Conservation (phyloP, 495 filamentous ascomycete genomes). For the Aspergillus mulundensis region DNA sequence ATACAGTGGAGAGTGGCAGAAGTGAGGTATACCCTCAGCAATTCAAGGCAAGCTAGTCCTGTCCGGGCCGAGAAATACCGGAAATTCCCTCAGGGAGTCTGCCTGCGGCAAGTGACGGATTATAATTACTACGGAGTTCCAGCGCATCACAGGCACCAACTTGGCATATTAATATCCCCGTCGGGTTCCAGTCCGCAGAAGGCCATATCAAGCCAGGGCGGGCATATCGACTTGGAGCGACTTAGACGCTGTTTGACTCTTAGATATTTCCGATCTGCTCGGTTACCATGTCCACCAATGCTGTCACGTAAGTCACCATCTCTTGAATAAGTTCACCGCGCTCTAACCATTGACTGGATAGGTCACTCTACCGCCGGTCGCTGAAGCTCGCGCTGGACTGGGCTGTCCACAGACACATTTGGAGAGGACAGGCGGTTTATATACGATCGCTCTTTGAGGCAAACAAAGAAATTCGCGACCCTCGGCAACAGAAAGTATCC, state of each 20-base stretch:
- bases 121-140: slow-evolving; percentile 38
- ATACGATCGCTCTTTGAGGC: slow-evolving; percentile 94
- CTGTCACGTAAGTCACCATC: slow-evolving; percentile 32
- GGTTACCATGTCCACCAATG: slow-evolving; percentile 39
- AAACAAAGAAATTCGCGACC: slow-evolving; percentile 81
- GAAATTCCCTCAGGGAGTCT: slow-evolving; percentile 23
- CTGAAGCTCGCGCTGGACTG: slow-evolving; percentile 93
- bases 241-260: too few species aligned
- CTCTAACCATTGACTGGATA: slow-evolving; percentile 33
- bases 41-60: slow-evolving; percentile 8
- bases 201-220: neutral
- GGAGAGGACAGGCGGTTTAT: slow-evolving; percentile 93
- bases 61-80: slow-evolving; percentile 29
- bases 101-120: slow-evolving; percentile 32
- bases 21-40: slow-evolving; percentile 13
- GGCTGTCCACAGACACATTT: slow-evolving; percentile 83
- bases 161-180: slow-evolving; percentile 20
- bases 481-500: slow-evolving; percentile 76
- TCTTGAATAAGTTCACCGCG: neutral
- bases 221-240: too few species aligned
- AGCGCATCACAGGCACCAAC: slow-evolving; percentile 17
- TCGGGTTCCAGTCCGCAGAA: neutral
- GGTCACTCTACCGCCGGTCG: slow-evolving; percentile 88
- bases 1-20: slow-evolving; percentile 8
- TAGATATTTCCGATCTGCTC: neutral